Evolutionary conservation across 2,329 filamentous ascomycete species (phyloP), one percentile per base, ranked within the genome.

Genomic region (Diaporthe nobilis): DNA sequence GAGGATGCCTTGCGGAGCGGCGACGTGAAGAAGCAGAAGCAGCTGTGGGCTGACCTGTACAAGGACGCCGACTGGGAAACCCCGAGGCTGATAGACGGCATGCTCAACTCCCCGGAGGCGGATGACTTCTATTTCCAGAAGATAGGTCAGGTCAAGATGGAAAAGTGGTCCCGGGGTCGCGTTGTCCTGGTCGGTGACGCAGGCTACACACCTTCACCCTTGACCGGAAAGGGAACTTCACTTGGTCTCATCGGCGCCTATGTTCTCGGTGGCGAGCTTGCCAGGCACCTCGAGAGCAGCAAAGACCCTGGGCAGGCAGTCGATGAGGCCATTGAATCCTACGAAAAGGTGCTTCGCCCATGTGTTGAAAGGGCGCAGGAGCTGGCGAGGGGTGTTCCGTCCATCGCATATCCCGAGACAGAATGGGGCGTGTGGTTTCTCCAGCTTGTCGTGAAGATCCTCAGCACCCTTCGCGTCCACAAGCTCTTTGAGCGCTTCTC

Each of bases 131-230:
- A 90, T 81, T 83, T 83, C 70, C 80, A 85, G 20, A 81, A 83
- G 4, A 77, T 89, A 20, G 87, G 83, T 0, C 85, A 87, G 60
- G 85, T 92, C 55, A 85, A 85, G 71, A 77, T 88, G 74, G 80
- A 84, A 0, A 78, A 77, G 6, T 90, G 86, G 87, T 85, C 82
- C 3, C 81, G 81, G 0, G 87, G 87, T 0, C 86, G 89, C 0
- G 85, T 90, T 3, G 86, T 84, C 1, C 82, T 91, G 0, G 71
- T 91, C 0, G 90, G 90, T 0, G 90, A 93, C 77, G 88, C 91
- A 1, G 89, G 82, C 0, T 88, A 87, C 78, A 87, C 85, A 34
- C 88, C 89, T 0, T 85, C 86, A 0, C 85, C 86, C 0, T 76
- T 87, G 5, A 88, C 86, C 0, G 90, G 90, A 0, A 86, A 88